Conservation (phyloP, 148 eudicot genomes). For the Camellia sinensis region DNA sequence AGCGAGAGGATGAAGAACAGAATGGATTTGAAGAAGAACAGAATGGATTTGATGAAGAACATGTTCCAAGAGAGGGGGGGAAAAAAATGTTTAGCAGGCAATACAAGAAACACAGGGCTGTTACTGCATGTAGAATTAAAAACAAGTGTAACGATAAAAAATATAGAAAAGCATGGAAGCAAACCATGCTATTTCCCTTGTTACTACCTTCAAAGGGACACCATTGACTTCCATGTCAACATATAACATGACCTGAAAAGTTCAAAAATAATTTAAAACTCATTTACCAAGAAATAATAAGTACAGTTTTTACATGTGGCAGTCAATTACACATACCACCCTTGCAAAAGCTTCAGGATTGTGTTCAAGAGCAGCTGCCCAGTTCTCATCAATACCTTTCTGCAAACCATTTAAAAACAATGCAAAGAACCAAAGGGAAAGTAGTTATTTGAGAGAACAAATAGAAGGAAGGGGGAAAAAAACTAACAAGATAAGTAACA, state of each 20-base stretch:
- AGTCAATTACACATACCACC: conserved; percentile 61
- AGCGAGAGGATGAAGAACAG: too few species aligned
- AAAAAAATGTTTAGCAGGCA: neutral
- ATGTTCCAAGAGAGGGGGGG: neutral
- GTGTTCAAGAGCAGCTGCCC: conserved; percentile 95
- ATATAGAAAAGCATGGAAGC: conserved; percentile 2
- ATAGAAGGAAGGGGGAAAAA: neutral
- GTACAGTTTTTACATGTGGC: neutral
- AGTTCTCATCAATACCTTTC: conserved; percentile 98
- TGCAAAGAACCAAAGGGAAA: conserved; percentile 9
- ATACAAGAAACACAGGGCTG: neutral
- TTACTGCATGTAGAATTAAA: neutral
- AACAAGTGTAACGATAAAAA: neutral
- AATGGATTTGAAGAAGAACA: too few species aligned
- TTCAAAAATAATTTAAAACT: neutral
- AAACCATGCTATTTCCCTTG: neutral
- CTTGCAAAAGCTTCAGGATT: conserved; percentile 98
- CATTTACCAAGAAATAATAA: neutral
- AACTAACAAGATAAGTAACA: neutral
- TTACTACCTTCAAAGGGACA: conserved; percentile 88
- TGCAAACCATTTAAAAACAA: conserved; percentile 34
- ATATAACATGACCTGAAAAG: conserved; percentile 87
- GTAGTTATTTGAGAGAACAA: neutral
- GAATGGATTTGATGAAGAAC: too few species aligned
- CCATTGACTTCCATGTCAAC: conserved; percentile 99